Evolutionary conservation across 352 stramenopile genomes (phyloP).

Genomic region (Pythium pyrilobum): DNA sequence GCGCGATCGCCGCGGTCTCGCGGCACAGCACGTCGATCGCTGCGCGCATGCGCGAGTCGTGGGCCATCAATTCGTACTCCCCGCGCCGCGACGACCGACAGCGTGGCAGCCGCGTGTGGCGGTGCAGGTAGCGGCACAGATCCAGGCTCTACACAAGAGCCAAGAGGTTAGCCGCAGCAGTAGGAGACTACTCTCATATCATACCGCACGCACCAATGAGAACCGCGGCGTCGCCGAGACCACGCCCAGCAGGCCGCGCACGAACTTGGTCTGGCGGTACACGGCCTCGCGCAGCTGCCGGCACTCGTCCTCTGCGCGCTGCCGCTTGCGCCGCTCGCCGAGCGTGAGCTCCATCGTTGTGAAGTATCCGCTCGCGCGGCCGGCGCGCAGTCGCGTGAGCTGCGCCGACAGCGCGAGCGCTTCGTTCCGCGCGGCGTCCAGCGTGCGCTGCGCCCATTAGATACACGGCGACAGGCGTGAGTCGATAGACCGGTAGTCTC

Average conservation of each 20-base stretch:
- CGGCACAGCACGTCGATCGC: not conserved
- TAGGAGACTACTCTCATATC: too few relatives aligned
- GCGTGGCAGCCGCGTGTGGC: not conserved
- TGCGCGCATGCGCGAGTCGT: not conserved
- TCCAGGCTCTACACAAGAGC: too few relatives aligned
- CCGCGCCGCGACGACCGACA: not conserved
- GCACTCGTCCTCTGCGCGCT: conserved; percentile 2
- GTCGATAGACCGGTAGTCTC: not conserved
- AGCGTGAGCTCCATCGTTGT: not conserved
- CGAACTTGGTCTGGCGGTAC: not conserved
- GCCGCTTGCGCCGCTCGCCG: conserved; percentile 2
- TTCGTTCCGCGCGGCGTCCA: not conserved
- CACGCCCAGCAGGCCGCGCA: not conserved
- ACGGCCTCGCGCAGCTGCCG: not conserved
- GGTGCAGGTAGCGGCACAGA: not conserved
- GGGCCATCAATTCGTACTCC: not conserved
- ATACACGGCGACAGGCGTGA: not conserved
- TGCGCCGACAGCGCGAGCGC: not conserved
- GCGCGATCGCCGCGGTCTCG: not conserved
- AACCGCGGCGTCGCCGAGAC: not conserved
- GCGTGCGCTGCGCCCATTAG: not conserved
- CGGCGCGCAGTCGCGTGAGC: not conserved
- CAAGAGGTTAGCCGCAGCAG: too few relatives aligned
- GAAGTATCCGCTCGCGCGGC: not conserved
- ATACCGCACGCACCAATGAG: not conserved